Percentiles rank a stretch among this genome's conserved stretches.
Evolutionary conservation across 495 filamentous ascomycete genomes (phyloP).

Genomic region (Xeromyces bisporus): DNA sequence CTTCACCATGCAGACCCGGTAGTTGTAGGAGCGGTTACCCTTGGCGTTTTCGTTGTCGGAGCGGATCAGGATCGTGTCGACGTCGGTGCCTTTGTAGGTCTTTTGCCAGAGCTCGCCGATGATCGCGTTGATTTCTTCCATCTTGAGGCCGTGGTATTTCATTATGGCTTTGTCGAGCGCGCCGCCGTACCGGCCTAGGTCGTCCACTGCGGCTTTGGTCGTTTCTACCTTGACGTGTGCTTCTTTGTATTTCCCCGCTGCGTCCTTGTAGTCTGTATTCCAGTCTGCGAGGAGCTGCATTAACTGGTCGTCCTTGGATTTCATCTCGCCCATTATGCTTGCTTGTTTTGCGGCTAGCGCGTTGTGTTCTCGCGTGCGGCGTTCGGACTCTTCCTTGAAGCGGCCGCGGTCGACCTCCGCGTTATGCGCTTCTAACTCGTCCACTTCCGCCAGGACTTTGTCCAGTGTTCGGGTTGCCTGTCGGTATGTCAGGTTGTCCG

Average conservation of each 20-base stretch:
- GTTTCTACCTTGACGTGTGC: conserved; percentile 81
- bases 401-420: conserved; percentile 65
- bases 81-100: conserved; percentile 94
- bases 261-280: conserved; percentile 72
- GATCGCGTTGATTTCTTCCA: conserved; percentile 96
- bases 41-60: conserved; percentile 65
- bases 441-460: conserved; percentile 49
- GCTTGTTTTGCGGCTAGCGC: conserved; percentile 42
- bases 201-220: conserved; percentile 81
- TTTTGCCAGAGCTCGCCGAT: conserved; percentile 88
- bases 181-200: conserved; percentile 59
- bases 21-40: conserved; percentile 81
- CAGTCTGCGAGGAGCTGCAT: conserved; percentile 53
- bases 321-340: conserved; percentile 53
- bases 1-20: conserved; percentile 97
- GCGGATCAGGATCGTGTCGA: conserved; percentile 89
- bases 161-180: conserved; percentile 94
- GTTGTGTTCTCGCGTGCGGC: conserved; percentile 42
- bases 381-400: conserved; percentile 49
- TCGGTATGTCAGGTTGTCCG: conserved; percentile 74
- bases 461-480: conserved; percentile 51
- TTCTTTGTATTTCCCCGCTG: conserved; percentile 69
- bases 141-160: conserved; percentile 87
- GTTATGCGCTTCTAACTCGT: conserved; percentile 60
- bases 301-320: conserved; percentile 66